Evolutionary conservation across 179 eudicot species (phyloP).

Genomic region (Beta macrorhiza): DNA sequence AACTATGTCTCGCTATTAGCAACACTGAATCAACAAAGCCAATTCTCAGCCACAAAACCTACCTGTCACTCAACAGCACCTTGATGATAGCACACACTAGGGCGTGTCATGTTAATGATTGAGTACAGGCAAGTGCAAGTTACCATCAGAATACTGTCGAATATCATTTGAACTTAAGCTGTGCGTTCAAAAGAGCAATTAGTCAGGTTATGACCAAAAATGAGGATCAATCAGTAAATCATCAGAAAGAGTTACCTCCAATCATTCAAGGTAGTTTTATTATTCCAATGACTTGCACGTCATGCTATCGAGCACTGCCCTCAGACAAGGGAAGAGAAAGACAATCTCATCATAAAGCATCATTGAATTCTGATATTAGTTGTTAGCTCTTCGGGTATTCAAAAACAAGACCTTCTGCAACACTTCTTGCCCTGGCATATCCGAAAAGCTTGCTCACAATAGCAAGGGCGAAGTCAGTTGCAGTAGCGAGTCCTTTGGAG

Average conservation of each 20-base stretch:
- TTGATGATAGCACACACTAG: background rate
- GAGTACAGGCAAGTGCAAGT: background rate
- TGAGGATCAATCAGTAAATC: background rate
- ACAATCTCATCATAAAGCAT: background rate
- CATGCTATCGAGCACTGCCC: background rate
- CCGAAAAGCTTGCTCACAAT: constrained; percentile 84
- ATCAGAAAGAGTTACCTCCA: background rate
- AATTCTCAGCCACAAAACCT: background rate
- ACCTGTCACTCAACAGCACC: background rate
- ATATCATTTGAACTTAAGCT: background rate
- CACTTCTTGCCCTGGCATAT: constrained; percentile 84
- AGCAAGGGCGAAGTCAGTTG: constrained; percentile 70
- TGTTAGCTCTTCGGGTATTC: constrained; percentile 54
- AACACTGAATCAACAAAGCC: background rate
- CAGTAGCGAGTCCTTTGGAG: constrained; percentile 61
- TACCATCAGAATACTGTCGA: background rate
- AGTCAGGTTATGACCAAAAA: background rate
- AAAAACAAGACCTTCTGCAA: constrained; percentile 89
- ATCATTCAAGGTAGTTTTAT: background rate
- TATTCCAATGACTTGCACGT: background rate
- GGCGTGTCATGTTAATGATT: background rate
- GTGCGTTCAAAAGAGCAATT: background rate
- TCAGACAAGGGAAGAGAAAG: background rate
- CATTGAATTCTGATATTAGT: background rate
- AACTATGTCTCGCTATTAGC: background rate